phyloP scores from a whole-genome alignment of 208 protist species.

The Leishmania martiniquensis region DNA sequence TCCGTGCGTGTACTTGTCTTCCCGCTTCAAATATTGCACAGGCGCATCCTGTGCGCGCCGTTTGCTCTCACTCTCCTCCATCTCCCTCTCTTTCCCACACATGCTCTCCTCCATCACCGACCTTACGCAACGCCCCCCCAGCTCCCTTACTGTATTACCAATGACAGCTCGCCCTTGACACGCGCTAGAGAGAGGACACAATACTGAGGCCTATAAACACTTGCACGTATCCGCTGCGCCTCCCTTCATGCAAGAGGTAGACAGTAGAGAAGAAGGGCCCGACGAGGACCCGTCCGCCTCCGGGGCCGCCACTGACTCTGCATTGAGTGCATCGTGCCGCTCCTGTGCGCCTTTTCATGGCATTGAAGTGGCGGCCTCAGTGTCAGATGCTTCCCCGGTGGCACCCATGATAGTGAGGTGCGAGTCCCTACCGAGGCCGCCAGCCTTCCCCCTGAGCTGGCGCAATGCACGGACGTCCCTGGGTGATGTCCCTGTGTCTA shows the following conservation, averaged over 20 bases:
- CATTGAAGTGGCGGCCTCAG: not conserved
- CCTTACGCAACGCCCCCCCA: not conserved
- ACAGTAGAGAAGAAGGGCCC: not conserved
- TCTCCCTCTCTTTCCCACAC: not conserved
- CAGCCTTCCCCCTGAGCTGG: not conserved
- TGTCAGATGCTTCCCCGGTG: no score
- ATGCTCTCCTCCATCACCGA: not conserved
- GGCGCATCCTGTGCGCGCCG: not conserved
- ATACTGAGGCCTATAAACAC: not conserved
- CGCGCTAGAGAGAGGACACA: not conserved
- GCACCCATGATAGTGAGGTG: not conserved
- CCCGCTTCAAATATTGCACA: not conserved
- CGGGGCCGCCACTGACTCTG: not conserved
- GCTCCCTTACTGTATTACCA: not conserved
- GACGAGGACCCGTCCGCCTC: not conserved
- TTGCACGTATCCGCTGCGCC: not conserved
- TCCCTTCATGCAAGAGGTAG: not conserved
- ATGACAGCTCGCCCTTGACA: not conserved
- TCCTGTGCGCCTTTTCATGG: not conserved
- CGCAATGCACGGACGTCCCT: not conserved
- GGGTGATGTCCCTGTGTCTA: not conserved
- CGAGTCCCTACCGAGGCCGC: not conserved
- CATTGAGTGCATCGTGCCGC: not conserved
- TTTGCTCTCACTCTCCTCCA: not conserved
- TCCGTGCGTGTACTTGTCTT: not conserved